Conservation (phyloP, 768 basidiomycete genomes). For the Suillus variegatus region DNA sequence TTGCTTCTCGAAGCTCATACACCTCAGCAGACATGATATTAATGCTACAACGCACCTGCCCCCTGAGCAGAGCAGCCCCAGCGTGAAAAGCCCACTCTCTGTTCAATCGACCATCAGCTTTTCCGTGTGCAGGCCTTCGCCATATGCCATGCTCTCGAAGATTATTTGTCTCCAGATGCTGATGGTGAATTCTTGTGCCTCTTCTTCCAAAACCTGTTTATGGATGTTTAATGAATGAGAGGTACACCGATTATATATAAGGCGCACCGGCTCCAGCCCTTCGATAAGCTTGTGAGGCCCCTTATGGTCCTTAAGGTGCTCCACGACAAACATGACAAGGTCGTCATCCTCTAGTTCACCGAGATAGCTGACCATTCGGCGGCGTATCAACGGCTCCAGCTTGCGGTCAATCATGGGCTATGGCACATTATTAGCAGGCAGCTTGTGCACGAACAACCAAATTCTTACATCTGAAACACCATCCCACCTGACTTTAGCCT, state of each 20-base stretch:
- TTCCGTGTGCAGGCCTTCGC: constrained; percentile 86
- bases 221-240: constrained; percentile 7
- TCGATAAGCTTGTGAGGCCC: constrained; percentile 83
- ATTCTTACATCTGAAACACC: constrained; percentile 79
- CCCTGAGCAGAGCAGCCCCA: constrained; percentile 30
- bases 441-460: constrained; percentile 10
- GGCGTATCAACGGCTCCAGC: constrained; percentile 81
- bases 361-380: constrained; percentile 82
- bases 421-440: constrained; percentile 16
- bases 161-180: constrained; percentile 90
- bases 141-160: constrained; percentile 94
- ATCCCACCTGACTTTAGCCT: constrained; percentile 89
- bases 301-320: constrained; percentile 92
- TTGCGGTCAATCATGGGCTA: constrained; percentile 84
- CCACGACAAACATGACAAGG: constrained; percentile 89
- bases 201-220: constrained; percentile 85
- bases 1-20: constrained; percentile 32
- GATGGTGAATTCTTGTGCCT: constrained; percentile 77
- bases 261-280: constrained; percentile 86
- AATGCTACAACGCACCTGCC: constrained; percentile 68
- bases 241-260: not conserved
- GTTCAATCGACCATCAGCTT: constrained; percentile 73
- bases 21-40: constrained; percentile 42
- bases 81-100: constrained; percentile 17
- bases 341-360: constrained; percentile 95